Percentiles rank a stretch among this genome's conserved stretches.
Conservation (phyloP, 2,329 filamentous ascomycete species). For the Ophiocordyceps camponoti-floridani region DNA sequence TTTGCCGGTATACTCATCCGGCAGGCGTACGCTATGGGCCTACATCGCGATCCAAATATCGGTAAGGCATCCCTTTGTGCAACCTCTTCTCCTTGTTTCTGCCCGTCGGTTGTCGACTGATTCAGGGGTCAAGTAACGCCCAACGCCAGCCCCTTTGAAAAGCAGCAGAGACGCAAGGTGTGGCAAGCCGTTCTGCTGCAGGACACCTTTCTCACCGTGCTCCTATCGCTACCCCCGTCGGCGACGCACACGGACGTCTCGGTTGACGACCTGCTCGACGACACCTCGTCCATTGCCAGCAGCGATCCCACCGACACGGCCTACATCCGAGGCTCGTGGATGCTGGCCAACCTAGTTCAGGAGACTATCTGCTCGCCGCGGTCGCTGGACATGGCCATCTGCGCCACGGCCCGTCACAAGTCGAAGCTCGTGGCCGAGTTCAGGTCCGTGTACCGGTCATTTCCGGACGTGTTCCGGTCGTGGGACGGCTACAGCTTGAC, state of each 20-base stretch:
- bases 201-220: conserved; percentile 65
- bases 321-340: conserved; percentile 64
- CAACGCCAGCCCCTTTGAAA: conserved; percentile 49
- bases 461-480: conserved; percentile 51
- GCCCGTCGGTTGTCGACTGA: neutral
- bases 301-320: conserved; percentile 47
- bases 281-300: conserved; percentile 35
- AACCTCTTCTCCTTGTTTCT: neutral
- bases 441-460: conserved; percentile 52
- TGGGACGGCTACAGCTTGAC: conserved; percentile 45
- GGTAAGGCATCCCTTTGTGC: conserved; percentile 18
- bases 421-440: conserved; percentile 53
- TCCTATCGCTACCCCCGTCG: conserved; percentile 59
- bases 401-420: conserved; percentile 49
- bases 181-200: conserved; percentile 72
- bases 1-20: conserved; percentile 63
- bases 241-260: conserved; percentile 66
- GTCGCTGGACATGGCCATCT: conserved; percentile 56
- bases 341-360: conserved; percentile 60
- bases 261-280: conserved; percentile 55
- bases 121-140: conserved; percentile 34
- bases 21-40: conserved; percentile 65
- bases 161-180: conserved; percentile 60
- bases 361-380: conserved; percentile 59
- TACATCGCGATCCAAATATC: conserved; percentile 64